A percentile compares a stretch with the other conserved stretches of the same genome.
Conservation (phyloP, 108 stramenopile species). For the Fistulifera pelliculosa region DNA sequence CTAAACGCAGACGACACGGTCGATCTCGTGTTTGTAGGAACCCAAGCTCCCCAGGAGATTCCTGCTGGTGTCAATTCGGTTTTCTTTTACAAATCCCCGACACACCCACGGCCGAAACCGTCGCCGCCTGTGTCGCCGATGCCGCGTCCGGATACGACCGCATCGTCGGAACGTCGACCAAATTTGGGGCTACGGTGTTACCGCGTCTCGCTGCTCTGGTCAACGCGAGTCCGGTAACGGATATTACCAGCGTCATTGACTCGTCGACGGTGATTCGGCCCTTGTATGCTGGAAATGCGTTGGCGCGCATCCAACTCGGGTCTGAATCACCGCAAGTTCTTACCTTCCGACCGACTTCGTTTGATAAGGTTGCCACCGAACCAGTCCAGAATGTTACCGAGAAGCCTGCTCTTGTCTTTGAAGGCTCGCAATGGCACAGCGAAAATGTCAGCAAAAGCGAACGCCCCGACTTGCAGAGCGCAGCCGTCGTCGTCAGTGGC, state of each 20-base stretch:
- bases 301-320: conserved; percentile 85
- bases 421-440: conserved; percentile 49
- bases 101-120: conserved; percentile 38
- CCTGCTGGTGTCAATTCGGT: conserved; percentile 42
- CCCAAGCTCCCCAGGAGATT: conserved; percentile 28
- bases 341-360: conserved; percentile 89
- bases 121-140: conserved; percentile 42
- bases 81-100: conserved; percentile 5
- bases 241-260: conserved; percentile 82
- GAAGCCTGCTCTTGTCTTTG: conserved; percentile 26
- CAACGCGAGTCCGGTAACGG: conserved; percentile 84
- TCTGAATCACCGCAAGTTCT: conserved; percentile 59
- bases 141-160: conserved; percentile 52
- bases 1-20: conserved; percentile 36
- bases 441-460: conserved; percentile 79
- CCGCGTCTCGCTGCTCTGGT: conserved; percentile 92
- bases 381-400: conserved; percentile 20
- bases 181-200: conserved; percentile 88
- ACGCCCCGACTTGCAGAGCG: conserved; percentile 89
- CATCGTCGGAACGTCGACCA: conserved; percentile 71
- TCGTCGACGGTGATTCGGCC: conserved; percentile 87
- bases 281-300: conserved; percentile 99
- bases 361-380: conserved; percentile 85
- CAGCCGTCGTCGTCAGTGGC: conserved; percentile 89
- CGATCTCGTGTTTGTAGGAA: conserved; percentile 49